Evolutionary conservation across 768 basidiomycete species (phyloP), one percentile per base, ranked within the genome.

Genomic region (Favolaschia claudopus): DNA sequence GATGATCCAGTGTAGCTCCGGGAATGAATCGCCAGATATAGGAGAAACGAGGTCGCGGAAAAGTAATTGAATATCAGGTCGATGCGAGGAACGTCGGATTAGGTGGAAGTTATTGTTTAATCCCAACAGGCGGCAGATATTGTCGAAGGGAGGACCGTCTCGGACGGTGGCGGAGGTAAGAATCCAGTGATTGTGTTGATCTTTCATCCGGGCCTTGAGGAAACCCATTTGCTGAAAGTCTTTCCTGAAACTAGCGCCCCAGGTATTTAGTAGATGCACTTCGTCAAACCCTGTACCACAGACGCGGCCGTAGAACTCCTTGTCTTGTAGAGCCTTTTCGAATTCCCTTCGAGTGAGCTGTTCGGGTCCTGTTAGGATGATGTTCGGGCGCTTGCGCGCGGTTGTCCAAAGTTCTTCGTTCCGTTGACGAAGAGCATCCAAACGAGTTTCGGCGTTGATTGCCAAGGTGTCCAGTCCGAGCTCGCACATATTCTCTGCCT

Each of bases 161-260:
- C 53, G 52, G 28, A 67, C 52, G 6, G 66, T 67, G 8, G 66
- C 66, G 2, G 53, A 55, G 8, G 53, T 51, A 37, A 65, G 38
- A 37, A 28, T 51, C 48, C 66, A 53, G 28, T 38, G 32, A 48
- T 29, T 48, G 38, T 39, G 28, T 29, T 24, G 27, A 14, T 19
- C 29, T 13, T 19, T 8, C 33, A 48, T 34, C 50, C 55, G 44
- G 17, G 60, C 54, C 6, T 19, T 29, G 7, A 67, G 27, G 44
- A 36, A 62, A 22, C 47, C 55, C 50, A 64, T 64, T 36, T 67
- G 55, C 25, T 33, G 47, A 37, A 62, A 67, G 9, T 32, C 48
- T 20, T 58, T 53, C 14, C 63, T 43, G 29, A 64, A 67, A 15
- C 28, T 24, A 5, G 19, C 39, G 5, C 63, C 66, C 66, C 63